phyloP scores from a whole-genome alignment of 805 yeast species.

The Yamadazyma kitorensis region DNA sequence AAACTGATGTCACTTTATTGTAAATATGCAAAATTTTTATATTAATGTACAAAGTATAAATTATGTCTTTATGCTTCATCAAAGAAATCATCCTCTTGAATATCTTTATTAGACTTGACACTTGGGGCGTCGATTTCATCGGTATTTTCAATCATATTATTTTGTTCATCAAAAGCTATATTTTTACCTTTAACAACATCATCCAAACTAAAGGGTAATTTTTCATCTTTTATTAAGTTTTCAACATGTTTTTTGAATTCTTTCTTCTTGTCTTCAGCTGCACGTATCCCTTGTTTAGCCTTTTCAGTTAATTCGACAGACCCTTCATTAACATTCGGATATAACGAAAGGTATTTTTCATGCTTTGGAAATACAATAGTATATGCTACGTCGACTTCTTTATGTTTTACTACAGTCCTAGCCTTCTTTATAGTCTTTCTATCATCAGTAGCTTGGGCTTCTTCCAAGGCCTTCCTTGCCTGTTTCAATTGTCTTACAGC shows the following conservation, averaged over 20 bases:
- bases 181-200: slow-evolving; percentile 43
- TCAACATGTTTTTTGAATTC: slow-evolving; percentile 50
- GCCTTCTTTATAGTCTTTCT: slow-evolving; percentile 41
- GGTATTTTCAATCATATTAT: slow-evolving; percentile 14
- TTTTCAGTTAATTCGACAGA: slow-evolving; percentile 27
- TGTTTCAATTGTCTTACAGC: slow-evolving; percentile 68
- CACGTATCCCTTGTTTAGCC: slow-evolving; percentile 39
- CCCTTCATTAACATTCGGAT: slow-evolving; percentile 44
- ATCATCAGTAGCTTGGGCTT: slow-evolving; percentile 29
- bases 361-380: slow-evolving; percentile 73
- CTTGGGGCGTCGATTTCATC: slow-evolving; percentile 48
- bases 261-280: slow-evolving; percentile 42
- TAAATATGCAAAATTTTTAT: too few species aligned
- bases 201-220: slow-evolving; percentile 51
- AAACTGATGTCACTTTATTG: slow-evolving; percentile 9
- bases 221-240: slow-evolving; percentile 48
- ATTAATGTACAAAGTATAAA: background rate
- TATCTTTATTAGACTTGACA: slow-evolving; percentile 17
- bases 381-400: slow-evolving; percentile 71
- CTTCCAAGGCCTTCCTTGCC: slow-evolving; percentile 38
- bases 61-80: slow-evolving; percentile 17
- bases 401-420: slow-evolving; percentile 50
- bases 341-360: slow-evolving; percentile 76
- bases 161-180: slow-evolving; percentile 17
- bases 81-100: slow-evolving; percentile 44